Conservation (phyloP, 306 rosid genomes). For the Lathyrus tuberosus region DNA sequence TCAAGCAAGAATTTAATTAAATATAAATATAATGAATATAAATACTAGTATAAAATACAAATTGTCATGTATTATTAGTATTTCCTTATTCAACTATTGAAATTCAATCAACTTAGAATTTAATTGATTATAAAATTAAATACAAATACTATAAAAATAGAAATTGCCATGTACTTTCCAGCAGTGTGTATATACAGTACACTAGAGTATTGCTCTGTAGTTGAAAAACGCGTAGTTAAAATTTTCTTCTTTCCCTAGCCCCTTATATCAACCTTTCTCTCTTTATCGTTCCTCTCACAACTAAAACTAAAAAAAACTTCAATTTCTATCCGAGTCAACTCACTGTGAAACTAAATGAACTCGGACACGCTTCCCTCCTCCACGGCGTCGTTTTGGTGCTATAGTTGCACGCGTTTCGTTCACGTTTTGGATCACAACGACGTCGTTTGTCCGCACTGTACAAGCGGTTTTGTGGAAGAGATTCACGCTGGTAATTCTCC, state of each 20-base stretch:
- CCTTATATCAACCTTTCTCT: not conserved
- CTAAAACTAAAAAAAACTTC: not conserved
- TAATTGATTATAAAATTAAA: too few species aligned
- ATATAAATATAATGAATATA: too few species aligned
- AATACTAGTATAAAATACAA: too few species aligned
- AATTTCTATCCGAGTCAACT: not conserved
- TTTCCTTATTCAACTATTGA: not conserved
- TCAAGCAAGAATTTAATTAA: too few species aligned
- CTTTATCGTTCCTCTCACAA: not conserved
- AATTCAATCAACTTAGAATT: not conserved
- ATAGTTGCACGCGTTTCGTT: conserved; percentile 72
- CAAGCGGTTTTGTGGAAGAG: conserved; percentile 76
- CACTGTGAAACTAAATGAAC: conserved; percentile 25
- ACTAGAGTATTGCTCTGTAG: not conserved
- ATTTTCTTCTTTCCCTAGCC: not conserved
- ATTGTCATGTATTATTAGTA: not conserved
- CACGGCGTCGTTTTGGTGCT: conserved; percentile 86
- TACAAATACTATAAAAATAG: too few species aligned
- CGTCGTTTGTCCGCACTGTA: conserved; percentile 75
- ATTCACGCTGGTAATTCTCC: conserved; percentile 53
- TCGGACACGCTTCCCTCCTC: conserved; percentile 45
- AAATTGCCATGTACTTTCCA: conserved; percentile 24
- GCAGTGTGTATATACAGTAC: not conserved
- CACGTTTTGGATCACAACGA: conserved; percentile 43
- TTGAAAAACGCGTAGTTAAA: conserved; percentile 18